These are phyloP conservation scores for Comarum palustre DNA, from an alignment of 306 rosid species.

Conservation along the genomic window DNA sequence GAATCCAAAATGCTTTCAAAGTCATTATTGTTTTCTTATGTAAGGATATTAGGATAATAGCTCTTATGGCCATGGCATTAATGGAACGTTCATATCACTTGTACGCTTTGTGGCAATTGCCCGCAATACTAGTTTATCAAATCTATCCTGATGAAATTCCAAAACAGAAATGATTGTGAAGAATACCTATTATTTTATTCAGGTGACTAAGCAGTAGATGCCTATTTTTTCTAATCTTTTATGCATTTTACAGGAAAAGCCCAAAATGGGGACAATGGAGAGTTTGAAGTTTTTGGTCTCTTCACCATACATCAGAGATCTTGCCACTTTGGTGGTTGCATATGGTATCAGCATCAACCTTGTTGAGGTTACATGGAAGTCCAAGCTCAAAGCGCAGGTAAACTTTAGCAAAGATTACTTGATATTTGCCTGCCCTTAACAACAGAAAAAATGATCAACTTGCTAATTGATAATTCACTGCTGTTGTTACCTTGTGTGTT, in stretches of 20 bases:
- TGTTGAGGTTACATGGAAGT: conserved; percentile 97
- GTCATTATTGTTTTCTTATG: neutral
- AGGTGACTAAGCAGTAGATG: neutral
- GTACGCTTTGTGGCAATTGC: neutral
- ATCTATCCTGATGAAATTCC: neutral
- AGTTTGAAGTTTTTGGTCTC: conserved; percentile 97
- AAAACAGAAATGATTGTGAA: neutral
- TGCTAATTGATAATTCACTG: neutral
- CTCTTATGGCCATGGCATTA: too few relatives aligned
- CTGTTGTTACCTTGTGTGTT: conserved; percentile 1
- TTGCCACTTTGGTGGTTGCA: conserved; percentile 95
- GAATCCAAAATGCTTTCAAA: neutral
- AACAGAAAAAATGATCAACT: neutral
- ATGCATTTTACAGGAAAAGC: conserved; percentile 62
- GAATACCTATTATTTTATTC: neutral
- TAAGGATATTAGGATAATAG: too few relatives aligned
- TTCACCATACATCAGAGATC: conserved; percentile 84
- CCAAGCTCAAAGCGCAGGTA: conserved; percentile 98
- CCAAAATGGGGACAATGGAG: conserved; percentile 94
- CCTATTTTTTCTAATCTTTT: neutral
- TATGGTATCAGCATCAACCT: conserved; percentile 92
- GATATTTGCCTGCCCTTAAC: conserved; percentile 11
- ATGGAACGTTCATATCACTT: neutral
- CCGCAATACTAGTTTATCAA: neutral
- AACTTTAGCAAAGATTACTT: conserved; percentile 9